Evolutionary conservation across 1,284 basidiomycete genomes (phyloP).

Genomic region (Mycosarcoma maydis): DNA sequence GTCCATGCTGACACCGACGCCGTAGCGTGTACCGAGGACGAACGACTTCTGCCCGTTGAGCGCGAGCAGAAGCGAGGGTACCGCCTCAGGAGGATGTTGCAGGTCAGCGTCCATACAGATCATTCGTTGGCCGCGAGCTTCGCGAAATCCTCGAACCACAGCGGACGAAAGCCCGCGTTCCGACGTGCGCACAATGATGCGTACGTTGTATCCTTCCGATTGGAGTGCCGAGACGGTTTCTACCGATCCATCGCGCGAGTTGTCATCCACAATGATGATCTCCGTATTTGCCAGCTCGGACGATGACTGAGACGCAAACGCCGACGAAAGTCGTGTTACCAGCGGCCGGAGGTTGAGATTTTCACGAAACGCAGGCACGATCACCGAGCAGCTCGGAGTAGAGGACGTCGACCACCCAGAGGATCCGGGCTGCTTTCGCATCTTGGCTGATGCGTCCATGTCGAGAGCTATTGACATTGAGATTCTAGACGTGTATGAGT

Average conservation of each 20-base stretch:
- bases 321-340: constrained; percentile 68
- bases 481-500: no score
- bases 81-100: constrained; percentile 70
- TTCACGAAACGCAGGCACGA: constrained; percentile 43
- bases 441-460: constrained; percentile 35
- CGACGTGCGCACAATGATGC: constrained; percentile 69
- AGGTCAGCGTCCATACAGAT: constrained; percentile 71
- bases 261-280: constrained; percentile 48
- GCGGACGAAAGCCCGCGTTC: constrained; percentile 70
- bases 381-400: constrained; percentile 45
- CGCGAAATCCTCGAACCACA: constrained; percentile 69
- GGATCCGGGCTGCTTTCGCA: constrained; percentile 14
- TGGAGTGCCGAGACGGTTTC: constrained; percentile 27
- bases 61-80: constrained; percentile 68
- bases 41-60: constrained; percentile 67
- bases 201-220: constrained; percentile 69
- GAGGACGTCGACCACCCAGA: constrained; percentile 10
- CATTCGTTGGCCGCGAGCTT: constrained; percentile 69
- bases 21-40: constrained; percentile 70
- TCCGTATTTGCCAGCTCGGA: constrained; percentile 28
- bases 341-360: constrained; percentile 67
- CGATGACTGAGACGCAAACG: constrained; percentile 14
- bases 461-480: constrained; percentile 49
- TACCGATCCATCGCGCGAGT: constrained; percentile 41
- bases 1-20: constrained; percentile 69